Conservation (phyloP, 108 stramenopile species). For the Skeletonema costatum region DNA sequence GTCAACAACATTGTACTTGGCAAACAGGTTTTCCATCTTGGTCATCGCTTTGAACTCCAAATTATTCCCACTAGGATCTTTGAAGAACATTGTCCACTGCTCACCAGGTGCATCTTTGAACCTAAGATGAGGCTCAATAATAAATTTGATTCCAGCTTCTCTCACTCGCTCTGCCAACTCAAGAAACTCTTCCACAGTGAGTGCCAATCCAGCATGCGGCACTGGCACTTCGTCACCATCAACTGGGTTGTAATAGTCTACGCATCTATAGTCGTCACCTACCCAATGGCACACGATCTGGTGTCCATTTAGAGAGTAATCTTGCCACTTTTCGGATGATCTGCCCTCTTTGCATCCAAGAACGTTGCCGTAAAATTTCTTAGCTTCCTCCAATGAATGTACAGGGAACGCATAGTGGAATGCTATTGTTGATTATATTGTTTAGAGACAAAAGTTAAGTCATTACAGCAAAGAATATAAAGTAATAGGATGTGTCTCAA, state of each 20-base stretch:
- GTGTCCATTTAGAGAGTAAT: constrained; percentile 94
- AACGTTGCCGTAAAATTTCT: constrained; percentile 89
- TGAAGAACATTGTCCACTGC: constrained; percentile 98
- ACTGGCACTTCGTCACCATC: constrained; percentile 99
- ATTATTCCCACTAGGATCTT: constrained; percentile 92
- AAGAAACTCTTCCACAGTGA: constrained; percentile 91
- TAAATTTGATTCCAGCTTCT: constrained; percentile 74
- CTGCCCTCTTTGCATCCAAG: constrained; percentile 92
- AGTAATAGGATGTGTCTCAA: background rate
- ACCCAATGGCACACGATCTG: constrained; percentile 97
- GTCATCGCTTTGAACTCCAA: constrained; percentile 99
- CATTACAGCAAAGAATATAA: background rate
- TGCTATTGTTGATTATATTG: constrained; percentile 23
- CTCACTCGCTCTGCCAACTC: constrained; percentile 79
- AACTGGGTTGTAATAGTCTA: constrained; percentile 97
- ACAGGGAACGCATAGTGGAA: constrained; percentile 98
- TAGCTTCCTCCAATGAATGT: constrained; percentile 89
- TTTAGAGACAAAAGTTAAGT: background rate
- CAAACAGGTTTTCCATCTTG: constrained; percentile 92
- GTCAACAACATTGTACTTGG: constrained; percentile 91
- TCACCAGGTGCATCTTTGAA: constrained; percentile 95
- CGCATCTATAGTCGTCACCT: constrained; percentile 89
- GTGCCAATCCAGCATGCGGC: constrained; percentile 93
- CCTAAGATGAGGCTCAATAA: constrained; percentile 94
- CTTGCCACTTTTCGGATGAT: constrained; percentile 93